Base-by-base conservation (phyloP, 148 eudicot species). In the Rhododendron henanense region DNA sequence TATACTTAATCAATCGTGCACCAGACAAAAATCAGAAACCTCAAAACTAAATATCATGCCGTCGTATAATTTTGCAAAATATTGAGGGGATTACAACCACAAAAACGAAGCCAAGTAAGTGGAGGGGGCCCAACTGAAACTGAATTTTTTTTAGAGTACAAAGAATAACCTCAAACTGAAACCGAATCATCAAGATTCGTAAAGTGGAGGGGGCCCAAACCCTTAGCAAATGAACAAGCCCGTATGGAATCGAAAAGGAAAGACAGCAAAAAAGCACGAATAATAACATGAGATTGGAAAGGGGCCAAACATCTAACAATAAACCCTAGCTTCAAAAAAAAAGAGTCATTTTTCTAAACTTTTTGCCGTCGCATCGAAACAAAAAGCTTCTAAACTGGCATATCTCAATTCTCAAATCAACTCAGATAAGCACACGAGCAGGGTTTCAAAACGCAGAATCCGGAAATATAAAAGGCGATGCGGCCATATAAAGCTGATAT, bases 281-380 rank as follows among this genome's bases (percentile, higher is more conserved):
- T 25, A 10, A n/a, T 7, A 63, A 41, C 33, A 63, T 23, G 7
- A 13, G 44, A 80, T 28, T 80, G 11, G 9, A 80, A 55, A 55
- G 23, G 61, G 61, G 1, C 6, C 61, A 4, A 55, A 55, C 61
- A 33, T 31, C 82, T 21, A 48, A 25, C 10, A 80, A 53, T 9
- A 35, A 81, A 25, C 55, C 76, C 85, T 65, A 41, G n/a, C 10
- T 83, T 85, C 82, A 44, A 11, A 7, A n/a, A 31, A 59, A 74
- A 23, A 33, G 23, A 14, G 19, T 10, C 74, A 35, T 44, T 37
- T 37, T 9, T 10, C 14, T 9, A 6, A 61, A 61, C 25, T 44
- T 59, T 59, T 61, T 23, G 47, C 63, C 44, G 21, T 48, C 79
- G 48, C 44, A 71, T 83, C 19, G 50, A 84, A 5, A 73, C 47